A percentile compares a stretch with the other conserved stretches of the same genome.
phyloP scores from a whole-genome alignment of 495 filamentous ascomycete genomes.

The Talaromyces wortmannii region DNA sequence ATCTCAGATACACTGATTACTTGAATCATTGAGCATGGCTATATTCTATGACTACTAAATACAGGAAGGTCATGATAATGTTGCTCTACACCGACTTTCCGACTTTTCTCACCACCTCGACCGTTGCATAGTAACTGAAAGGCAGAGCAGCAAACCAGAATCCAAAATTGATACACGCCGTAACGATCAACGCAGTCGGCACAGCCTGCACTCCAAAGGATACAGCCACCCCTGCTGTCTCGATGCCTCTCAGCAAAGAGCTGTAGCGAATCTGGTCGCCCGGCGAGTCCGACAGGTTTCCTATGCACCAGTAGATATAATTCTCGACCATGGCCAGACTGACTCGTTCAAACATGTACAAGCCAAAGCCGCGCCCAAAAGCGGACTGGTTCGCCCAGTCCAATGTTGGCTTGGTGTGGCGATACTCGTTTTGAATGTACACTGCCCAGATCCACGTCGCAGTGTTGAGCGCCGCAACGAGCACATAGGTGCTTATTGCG shows the following conservation, averaged over 20 bases:
- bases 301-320: constrained; percentile 40
- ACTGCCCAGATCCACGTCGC: constrained; percentile 20
- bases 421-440: constrained; percentile 18
- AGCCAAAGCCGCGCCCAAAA: constrained; percentile 33
- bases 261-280: constrained; percentile 36
- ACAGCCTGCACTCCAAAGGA: constrained; percentile 37
- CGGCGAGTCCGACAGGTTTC: constrained; percentile 32
- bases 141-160: constrained; percentile 33
- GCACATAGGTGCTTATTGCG: constrained; percentile 9
- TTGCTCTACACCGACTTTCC: not conserved
- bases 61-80: too few relatives aligned
- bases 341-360: constrained; percentile 32
- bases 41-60: too few relatives aligned
- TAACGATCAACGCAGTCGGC: constrained; percentile 31
- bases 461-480: constrained; percentile 15
- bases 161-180: constrained; percentile 32
- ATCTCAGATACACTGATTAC: too few relatives aligned
- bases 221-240: constrained; percentile 31
- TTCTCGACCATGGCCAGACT: constrained; percentile 34
- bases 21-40: too few relatives aligned
- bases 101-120: constrained; percentile 27
- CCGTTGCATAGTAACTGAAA: constrained; percentile 37
- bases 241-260: constrained; percentile 32
- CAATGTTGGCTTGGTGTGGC: constrained; percentile 13
- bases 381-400: constrained; percentile 19